Evolutionary conservation across 305 asterid species (phyloP).

Genomic region (Fraxinus ornus): DNA sequence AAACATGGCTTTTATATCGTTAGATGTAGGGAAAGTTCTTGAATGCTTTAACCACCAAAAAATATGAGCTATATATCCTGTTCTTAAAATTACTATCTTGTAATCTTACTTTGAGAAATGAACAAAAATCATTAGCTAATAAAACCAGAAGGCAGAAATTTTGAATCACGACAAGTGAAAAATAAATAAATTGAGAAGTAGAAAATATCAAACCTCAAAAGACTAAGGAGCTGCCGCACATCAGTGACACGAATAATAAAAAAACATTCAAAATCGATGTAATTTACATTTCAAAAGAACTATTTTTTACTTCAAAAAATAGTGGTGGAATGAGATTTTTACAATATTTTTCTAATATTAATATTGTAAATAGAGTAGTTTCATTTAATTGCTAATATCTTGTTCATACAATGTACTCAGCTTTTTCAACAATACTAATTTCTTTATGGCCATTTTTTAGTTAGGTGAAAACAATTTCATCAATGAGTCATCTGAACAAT

Average conservation of each 20-base stretch:
- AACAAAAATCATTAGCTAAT: not conserved
- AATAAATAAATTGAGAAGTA: too few species aligned
- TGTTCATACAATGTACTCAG: not conserved
- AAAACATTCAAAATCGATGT: too few species aligned
- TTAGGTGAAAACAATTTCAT: not conserved
- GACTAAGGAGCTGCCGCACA: not conserved
- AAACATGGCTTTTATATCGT: too few species aligned
- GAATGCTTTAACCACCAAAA: not conserved
- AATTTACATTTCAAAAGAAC: too few species aligned
- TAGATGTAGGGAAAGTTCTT: not conserved
- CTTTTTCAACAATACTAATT: not conserved
- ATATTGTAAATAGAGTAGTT: not conserved
- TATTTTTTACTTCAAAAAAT: too few species aligned
- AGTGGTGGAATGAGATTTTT: not conserved
- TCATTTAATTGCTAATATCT: not conserved
- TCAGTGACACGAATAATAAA: not conserved
- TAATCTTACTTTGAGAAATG: too few species aligned
- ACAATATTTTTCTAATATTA: too few species aligned
- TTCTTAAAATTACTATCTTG: not conserved
- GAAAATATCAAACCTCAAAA: not conserved
- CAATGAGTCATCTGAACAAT: not conserved
- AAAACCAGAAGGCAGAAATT: not conserved
- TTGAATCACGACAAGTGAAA: not conserved
- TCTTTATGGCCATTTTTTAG: not conserved
- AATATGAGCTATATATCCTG: too few species aligned